Evolutionary conservation across 2,329 filamentous ascomycete species (phyloP), one percentile per base, ranked within the genome.

Genomic region (Leptographium wingfieldii): DNA sequence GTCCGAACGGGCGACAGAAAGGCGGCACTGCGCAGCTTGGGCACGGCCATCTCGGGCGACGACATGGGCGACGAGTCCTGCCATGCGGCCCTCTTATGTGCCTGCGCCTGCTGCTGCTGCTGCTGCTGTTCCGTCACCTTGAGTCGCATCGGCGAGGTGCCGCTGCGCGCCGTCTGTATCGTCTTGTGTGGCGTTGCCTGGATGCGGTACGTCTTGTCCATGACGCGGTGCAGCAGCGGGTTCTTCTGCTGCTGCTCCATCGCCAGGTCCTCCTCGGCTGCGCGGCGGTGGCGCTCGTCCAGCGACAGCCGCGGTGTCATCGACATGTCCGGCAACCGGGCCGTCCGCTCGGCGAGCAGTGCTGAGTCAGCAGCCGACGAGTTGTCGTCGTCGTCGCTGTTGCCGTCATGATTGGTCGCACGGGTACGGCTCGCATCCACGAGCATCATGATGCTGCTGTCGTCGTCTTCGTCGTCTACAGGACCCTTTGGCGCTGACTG

Each of bases 201-300:
- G 29, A 99, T 80, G 38, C 92, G 89, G 75, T 95, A 99, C 61
- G 88, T 96, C 73, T 95, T 96, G 76, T 97, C 92, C 5, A 95
- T 82, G n/a, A 97, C 80, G 61, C 88, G 88, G 71, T 97, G 92
- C 49, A 99, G 80, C 10, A 97, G 78, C 3, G 89, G 88, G 69
- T 96, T 90, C 62, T 84, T 82, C 67, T 76, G 77, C 69, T 63
- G 60, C 53, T 60, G 68, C 60, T 62, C 66, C 58, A 65, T 68
- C 46, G 69, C 63, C 59, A 61, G 65, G 38, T 62, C 61, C 25
- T 64, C 63, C n/a, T 65, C 61, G 27, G 40, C 59, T 5, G 59
- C 61, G 6, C 76, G 61, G 70, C 69, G 74, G 73, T 83, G 65
- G 68, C 84, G 70, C 74, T 85, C 71, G 43, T 63, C 64, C 7